These are phyloP conservation scores for Pythium folliculosum DNA, from an alignment of 352 stramenopile genomes.

Conservation along the genomic window DNA sequence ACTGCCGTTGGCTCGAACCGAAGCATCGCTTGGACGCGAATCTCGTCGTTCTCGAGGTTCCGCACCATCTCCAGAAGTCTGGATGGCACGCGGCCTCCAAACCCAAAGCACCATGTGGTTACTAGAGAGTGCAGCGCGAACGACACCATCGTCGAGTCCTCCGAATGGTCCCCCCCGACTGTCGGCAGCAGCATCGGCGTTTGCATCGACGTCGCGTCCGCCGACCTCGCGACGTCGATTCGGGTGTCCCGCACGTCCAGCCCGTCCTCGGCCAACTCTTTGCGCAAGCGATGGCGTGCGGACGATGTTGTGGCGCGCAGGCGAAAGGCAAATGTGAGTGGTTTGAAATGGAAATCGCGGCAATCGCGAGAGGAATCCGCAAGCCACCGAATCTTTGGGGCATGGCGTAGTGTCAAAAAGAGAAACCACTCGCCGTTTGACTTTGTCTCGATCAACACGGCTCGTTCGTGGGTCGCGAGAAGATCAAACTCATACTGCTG, in stretches of 20 bases:
- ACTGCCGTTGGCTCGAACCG: conserved; percentile 16
- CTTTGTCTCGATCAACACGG: conserved; percentile 23
- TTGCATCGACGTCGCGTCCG: not conserved
- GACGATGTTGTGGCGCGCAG: not conserved
- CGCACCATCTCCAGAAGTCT: conserved; percentile 19
- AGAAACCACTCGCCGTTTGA: conserved; percentile 13
- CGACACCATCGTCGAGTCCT: conserved; percentile 5
- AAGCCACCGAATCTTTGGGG: conserved; percentile 22
- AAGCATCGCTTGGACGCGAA: conserved; percentile 20
- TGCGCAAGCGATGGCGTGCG: conserved; percentile 10
- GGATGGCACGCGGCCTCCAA: conserved; percentile 14
- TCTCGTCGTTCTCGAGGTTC: conserved; percentile 12
- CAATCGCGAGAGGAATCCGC: conserved; percentile 7
- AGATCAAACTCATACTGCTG: conserved; percentile 28
- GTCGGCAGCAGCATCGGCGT: not conserved
- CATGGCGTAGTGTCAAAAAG: conserved; percentile 15
- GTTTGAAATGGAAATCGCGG: conserved; percentile 25
- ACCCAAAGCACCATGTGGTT: conserved; percentile 16
- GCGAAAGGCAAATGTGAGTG: conserved; percentile 28
- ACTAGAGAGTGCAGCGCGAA: conserved; percentile 2
- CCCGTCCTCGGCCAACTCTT: conserved; percentile 15
- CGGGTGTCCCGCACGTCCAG: conserved; percentile 26
- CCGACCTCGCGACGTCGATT: not conserved
- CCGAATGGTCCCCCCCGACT: not conserved
- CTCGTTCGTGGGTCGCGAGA: conserved; percentile 9